Base-by-base conservation (phyloP, 2,329 filamentous ascomycete genomes). In the Grosmannia penicillata region DNA sequence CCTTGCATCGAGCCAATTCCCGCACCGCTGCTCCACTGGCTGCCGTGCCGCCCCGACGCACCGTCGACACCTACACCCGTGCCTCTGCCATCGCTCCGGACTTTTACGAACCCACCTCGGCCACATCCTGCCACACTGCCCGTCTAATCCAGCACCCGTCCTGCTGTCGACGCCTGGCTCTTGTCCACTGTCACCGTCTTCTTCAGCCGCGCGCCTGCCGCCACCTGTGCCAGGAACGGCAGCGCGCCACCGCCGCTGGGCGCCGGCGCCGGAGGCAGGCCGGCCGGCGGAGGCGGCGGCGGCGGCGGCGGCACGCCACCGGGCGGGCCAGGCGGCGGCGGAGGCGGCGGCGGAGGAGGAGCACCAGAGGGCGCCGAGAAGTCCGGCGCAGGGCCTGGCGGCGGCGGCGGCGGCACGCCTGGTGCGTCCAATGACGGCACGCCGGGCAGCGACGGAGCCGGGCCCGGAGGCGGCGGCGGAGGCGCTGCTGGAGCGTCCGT, bases 101-200 rank as follows among this genome's bases (percentile, higher is more conserved):
- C n/a, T 30, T 8, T 15, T 14, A 17, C 8, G 13, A 15, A 8
- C 28, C 13, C 13, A 15, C 17, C 28, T 14, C 28, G 3, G 28
- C 28, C 28, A 14, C n/a, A 15, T n/a, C 28, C 8, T 29, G 5
- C 28, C 5, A 8, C 28, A 10, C 15, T 9, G 15, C 15, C 6
- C 17, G 8, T 54, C n/a, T 60, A 73, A 44, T 63, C 64, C 56
- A 75, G 57, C 42, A 95, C 87, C 43, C 76, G 73, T n/a, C 89
- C 89, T 18, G 84, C 82, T 41, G 78, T 66, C 37, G 76, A 57
- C 37, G 83, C 71, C 34, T 50, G 59, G 58, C 87, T 95, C 57
- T 78, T 78, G 58, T 98, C 91, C 58, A 84, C 87, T 1, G 91
- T 96, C 56, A 79, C 65, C 19, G 86, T 85, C 68, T 96, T 96